phyloP scores from a whole-genome alignment of 768 basidiomycete genomes.

The Podaxis sp. region DNA sequence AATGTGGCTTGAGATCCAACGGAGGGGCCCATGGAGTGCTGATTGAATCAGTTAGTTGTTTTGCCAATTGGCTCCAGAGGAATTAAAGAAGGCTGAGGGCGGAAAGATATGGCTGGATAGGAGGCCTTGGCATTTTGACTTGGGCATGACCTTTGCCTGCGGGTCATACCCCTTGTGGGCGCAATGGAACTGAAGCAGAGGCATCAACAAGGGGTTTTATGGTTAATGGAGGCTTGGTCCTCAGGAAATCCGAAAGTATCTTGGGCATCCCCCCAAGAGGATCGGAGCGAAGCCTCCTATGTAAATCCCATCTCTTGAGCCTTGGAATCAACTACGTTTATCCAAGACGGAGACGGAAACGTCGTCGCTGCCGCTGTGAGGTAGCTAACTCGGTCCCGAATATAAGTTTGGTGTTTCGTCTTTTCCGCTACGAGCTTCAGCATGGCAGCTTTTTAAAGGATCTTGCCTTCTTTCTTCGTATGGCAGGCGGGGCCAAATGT shows the following conservation, averaged over 20 bases:
- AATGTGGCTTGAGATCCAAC: neutral
- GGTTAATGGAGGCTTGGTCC: neutral
- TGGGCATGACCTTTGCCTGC: slow-evolving; percentile 16
- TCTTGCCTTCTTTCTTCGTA: slow-evolving; percentile 63
- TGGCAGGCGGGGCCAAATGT: slow-evolving; percentile 70
- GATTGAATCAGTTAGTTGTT: neutral
- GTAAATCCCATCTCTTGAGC: slow-evolving; percentile 17
- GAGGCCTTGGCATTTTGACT: neutral
- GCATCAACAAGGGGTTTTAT: neutral
- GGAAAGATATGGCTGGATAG: slow-evolving; percentile 1
- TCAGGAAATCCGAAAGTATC: neutral
- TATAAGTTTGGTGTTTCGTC: slow-evolving; percentile 34
- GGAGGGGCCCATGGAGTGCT: no score
- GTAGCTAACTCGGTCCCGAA: neutral
- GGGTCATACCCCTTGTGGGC: slow-evolving; percentile 19
- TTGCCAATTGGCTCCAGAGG: neutral
- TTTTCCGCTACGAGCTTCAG: slow-evolving; percentile 67
- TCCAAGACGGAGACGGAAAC: slow-evolving; percentile 10
- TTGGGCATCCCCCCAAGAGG: slow-evolving; percentile 3
- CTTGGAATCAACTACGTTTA: slow-evolving; percentile 1
- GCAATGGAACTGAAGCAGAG: neutral
- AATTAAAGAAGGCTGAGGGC: neutral
- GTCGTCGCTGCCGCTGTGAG: neutral
- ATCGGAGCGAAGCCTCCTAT: slow-evolving; percentile 24
- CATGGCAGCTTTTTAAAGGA: slow-evolving; percentile 67